A percentile compares a stretch with the other conserved stretches of the same genome.
phyloP scores from a whole-genome alignment of 2,329 filamentous ascomycete species.

The Curvularia sp. region DNA sequence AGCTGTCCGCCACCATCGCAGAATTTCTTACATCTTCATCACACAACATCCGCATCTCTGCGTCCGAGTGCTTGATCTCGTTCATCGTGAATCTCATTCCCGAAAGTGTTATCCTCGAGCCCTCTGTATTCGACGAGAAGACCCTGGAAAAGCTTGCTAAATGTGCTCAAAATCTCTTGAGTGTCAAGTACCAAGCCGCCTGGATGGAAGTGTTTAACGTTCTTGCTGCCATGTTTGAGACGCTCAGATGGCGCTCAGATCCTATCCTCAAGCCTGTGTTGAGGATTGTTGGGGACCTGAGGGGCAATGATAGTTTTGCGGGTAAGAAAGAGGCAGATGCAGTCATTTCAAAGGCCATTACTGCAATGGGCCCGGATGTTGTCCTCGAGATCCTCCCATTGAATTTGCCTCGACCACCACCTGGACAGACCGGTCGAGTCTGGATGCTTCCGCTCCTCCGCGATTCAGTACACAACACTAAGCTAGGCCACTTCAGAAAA shows the following conservation, averaged over 20 bases:
- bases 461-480: conserved; percentile 88
- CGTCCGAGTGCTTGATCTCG: conserved; percentile 92
- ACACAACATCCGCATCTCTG: conserved; percentile 91
- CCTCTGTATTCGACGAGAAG: conserved; percentile 92
- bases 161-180: conserved; percentile 75
- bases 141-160: conserved; percentile 80
- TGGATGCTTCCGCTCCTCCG: conserved; percentile 94
- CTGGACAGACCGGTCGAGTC: conserved; percentile 82
- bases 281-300: conserved; percentile 82
- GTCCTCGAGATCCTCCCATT: conserved; percentile 84
- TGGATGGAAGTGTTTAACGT: conserved; percentile 96
- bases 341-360: conserved; percentile 85
- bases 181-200: conserved; percentile 89
- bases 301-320: conserved; percentile 84
- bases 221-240: conserved; percentile 83
- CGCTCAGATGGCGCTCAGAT: conserved; percentile 81
- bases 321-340: conserved; percentile 95
- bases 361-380: conserved; percentile 86
- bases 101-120: conserved; percentile 80
- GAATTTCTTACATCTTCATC: conserved; percentile 85
- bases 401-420: conserved; percentile 79
- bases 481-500: conserved; percentile 80
- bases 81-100: conserved; percentile 92
- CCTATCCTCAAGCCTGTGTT: conserved; percentile 79
- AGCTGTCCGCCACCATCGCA: conserved; percentile 80